phyloP scores from a whole-genome alignment of 495 filamentous ascomycete species.

The Ramalina intermedia region DNA sequence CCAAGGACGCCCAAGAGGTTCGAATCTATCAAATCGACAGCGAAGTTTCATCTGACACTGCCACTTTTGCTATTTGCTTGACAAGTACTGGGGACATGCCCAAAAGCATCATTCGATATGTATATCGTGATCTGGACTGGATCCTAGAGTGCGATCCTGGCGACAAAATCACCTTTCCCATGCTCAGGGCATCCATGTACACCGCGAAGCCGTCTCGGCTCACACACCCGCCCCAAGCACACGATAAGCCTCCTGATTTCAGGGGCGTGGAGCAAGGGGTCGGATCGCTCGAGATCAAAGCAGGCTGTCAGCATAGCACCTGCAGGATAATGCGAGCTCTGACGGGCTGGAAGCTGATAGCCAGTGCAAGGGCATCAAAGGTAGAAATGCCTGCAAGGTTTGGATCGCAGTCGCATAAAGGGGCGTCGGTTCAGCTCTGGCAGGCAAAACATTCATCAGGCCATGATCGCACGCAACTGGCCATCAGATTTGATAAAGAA shows the following conservation, averaged over 20 bases:
- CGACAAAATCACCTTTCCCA: not conserved
- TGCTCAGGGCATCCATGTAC: slow-evolving; percentile 2
- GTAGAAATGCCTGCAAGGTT: not conserved
- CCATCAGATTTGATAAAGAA: not conserved
- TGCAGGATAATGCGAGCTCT: slow-evolving; percentile 3
- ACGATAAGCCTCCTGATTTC: slow-evolving; percentile 2
- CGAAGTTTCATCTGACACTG: not conserved
- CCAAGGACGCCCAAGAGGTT: slow-evolving; percentile 5
- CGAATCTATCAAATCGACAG: slow-evolving; percentile 7
- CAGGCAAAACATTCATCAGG: slow-evolving; percentile 4
- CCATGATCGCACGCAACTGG: not conserved
- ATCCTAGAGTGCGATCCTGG: not conserved
- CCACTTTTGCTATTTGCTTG: slow-evolving; percentile 2
- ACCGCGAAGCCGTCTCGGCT: slow-evolving; percentile 4
- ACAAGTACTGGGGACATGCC: slow-evolving; percentile 2
- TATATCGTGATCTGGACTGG: slow-evolving; percentile 9
- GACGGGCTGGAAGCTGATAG: slow-evolving; percentile 5
- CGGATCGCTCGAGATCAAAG: not conserved
- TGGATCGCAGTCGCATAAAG: slow-evolving; percentile 2
- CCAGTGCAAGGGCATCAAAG: not conserved
- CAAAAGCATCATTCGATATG: slow-evolving; percentile 4
- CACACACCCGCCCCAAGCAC: slow-evolving; percentile 1
- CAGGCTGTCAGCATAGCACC: slow-evolving; percentile 5
- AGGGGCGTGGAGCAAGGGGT: not conserved
- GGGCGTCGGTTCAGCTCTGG: slow-evolving; percentile 4